phyloP scores from a whole-genome alignment of 495 filamentous ascomycete genomes.

The Xylaria curta region DNA sequence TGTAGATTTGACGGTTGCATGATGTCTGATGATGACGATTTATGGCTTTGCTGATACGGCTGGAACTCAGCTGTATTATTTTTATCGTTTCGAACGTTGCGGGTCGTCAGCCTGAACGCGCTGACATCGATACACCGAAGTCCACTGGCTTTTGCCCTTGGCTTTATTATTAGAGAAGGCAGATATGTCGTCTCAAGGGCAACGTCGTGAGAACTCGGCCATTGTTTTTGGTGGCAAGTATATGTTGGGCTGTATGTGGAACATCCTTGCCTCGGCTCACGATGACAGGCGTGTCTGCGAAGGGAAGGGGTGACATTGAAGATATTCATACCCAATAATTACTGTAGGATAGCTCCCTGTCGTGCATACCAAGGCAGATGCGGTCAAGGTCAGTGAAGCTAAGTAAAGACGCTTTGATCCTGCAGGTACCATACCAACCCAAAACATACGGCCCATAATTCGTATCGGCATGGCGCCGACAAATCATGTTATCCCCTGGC shows the following conservation, averaged over 20 bases:
- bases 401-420: slow-evolving; percentile 11
- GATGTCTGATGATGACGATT: neutral
- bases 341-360: neutral
- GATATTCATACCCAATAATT: neutral
- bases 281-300: neutral
- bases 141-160: neutral
- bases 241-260: neutral
- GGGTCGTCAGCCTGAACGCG: neutral
- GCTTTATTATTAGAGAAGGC: slow-evolving; percentile 8
- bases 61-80: slow-evolving; percentile 19
- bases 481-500: slow-evolving; percentile 8
- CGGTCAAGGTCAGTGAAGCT: slow-evolving; percentile 7
- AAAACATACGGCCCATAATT: neutral
- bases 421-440: slow-evolving; percentile 13
- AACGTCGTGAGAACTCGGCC: neutral
- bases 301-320: neutral
- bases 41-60: neutral
- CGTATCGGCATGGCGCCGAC: neutral
- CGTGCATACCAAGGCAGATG: neutral
- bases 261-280: neutral
- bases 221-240: neutral
- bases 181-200: neutral
- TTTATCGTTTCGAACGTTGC: slow-evolving; percentile 1
- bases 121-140: neutral
- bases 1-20: neutral